Percentiles rank a stretch among this genome's conserved stretches.
Conservation (phyloP, 1,139 yeast species). For the Pichia sp. region DNA sequence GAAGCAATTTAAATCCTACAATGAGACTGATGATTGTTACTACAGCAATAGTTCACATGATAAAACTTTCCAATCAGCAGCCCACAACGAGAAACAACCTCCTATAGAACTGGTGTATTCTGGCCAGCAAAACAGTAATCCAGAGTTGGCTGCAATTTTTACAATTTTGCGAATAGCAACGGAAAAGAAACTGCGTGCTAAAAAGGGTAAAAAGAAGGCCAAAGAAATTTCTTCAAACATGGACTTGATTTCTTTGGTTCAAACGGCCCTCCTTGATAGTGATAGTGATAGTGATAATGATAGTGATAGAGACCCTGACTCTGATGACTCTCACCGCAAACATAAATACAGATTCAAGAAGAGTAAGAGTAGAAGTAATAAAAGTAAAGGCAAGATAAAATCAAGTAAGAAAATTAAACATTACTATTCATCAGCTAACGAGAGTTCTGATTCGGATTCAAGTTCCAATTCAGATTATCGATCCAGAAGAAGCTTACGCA, state of each 20-base stretch:
- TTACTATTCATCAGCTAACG: neutral
- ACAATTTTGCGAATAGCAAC: constrained; percentile 3
- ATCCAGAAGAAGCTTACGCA: neutral
- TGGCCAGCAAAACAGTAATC: neutral
- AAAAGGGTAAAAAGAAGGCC: constrained; percentile 11
- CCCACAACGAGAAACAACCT: too few relatives aligned
- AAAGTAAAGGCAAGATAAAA: constrained; percentile 2
- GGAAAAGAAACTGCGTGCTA: constrained; percentile 8
- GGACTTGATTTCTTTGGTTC: constrained; percentile 10
- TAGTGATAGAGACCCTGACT: neutral
- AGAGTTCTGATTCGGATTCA: constrained; percentile 3
- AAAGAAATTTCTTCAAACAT: constrained; percentile 1
- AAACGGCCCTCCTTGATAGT: constrained; percentile 3
- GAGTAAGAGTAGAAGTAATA: neutral
- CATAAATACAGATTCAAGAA: neutral
- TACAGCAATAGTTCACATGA: too few relatives aligned
- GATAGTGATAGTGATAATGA: too few relatives aligned
- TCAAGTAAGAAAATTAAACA: neutral
- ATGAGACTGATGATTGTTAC: too few relatives aligned
- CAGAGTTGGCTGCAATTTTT: constrained; percentile 9
- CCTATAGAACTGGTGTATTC: neutral
- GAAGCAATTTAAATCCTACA: too few relatives aligned
- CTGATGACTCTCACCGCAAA: neutral
- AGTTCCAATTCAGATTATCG: neutral
- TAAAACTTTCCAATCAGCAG: too few relatives aligned